phyloP scores from a whole-genome alignment of 257 asterid genomes.

The Lithospermum erythrorhizon region DNA sequence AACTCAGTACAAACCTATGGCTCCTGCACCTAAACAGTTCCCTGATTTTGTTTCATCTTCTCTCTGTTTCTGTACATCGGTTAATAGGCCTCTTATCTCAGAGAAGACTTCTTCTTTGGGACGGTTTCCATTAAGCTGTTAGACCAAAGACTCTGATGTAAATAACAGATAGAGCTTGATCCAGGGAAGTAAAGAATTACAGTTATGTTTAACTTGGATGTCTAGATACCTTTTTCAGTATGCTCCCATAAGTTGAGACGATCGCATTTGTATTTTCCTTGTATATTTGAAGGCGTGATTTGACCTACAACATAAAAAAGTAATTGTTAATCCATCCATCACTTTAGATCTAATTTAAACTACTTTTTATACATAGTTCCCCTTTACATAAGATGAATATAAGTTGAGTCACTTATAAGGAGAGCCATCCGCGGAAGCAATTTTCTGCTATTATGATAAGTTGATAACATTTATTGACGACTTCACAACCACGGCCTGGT shows the following conservation, averaged over 20 bases:
- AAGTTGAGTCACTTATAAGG: not conserved
- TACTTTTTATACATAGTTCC: not conserved
- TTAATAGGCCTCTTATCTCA: slow-evolving; percentile 53
- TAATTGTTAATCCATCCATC: not conserved
- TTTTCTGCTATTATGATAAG: not conserved
- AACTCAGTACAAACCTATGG: not conserved
- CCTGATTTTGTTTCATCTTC: slow-evolving; percentile 39
- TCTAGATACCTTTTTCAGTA: slow-evolving; percentile 45
- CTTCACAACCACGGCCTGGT: no score
- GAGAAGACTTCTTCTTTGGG: slow-evolving; percentile 54
- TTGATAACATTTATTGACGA: no score
- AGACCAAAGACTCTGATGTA: slow-evolving; percentile 8
- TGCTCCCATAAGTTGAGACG: slow-evolving; percentile 42
- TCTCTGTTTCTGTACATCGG: slow-evolving; percentile 37
- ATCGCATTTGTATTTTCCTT: slow-evolving; percentile 66
- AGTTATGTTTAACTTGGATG: slow-evolving; percentile 7
- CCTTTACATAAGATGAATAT: not conserved
- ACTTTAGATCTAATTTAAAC: not conserved
- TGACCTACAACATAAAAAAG: slow-evolving; percentile 44
- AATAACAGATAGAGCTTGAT: slow-evolving; percentile 1
- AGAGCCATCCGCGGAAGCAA: not conserved
- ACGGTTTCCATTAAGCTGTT: slow-evolving; percentile 77
- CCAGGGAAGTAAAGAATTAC: slow-evolving; percentile 2
- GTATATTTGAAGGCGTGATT: slow-evolving; percentile 68
- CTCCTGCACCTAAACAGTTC: not conserved